A percentile compares a stretch with the other conserved stretches of the same genome.
Conservation (phyloP, 495 filamentous ascomycete species). For the Opeltia flavorubescens region DNA sequence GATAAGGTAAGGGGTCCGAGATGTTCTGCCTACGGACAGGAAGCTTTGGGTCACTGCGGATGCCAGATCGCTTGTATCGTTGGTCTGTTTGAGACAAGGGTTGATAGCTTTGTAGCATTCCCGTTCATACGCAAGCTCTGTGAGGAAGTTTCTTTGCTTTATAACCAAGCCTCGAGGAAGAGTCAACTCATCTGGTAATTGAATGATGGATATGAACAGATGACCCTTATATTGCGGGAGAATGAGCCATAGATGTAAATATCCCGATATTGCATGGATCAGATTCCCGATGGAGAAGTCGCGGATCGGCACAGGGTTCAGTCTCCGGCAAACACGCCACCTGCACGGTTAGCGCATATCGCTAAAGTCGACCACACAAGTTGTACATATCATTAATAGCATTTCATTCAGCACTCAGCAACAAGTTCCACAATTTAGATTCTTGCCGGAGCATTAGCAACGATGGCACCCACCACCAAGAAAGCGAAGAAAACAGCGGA, state of each 20-base stretch:
- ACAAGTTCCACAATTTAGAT: not conserved
- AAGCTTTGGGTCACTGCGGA: no score
- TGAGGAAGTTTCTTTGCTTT: no score
- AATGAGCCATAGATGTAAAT: not conserved
- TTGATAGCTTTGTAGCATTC: no score
- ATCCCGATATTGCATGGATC: not conserved
- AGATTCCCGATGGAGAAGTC: not conserved
- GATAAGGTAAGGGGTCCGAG: no score
- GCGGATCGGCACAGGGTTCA: not conserved
- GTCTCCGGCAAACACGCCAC: not conserved
- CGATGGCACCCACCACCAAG: conserved; percentile 69
- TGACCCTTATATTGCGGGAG: no score
- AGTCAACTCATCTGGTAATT: no score
- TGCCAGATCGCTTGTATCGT: not conserved
- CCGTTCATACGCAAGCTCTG: no score
- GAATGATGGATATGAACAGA: no score
- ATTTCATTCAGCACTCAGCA: not conserved
- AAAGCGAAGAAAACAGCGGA: conserved; percentile 87
- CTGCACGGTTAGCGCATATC: not conserved
- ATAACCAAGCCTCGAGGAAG: no score
- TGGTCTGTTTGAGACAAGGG: not conserved
- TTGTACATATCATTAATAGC: no score
- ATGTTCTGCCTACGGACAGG: no score
- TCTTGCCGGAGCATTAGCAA: conserved; percentile 24
- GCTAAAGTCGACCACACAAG: not conserved